These are phyloP conservation scores for Spinacia oleracea DNA, from an alignment of 179 eudicot species.

Conservation along the genomic window DNA sequence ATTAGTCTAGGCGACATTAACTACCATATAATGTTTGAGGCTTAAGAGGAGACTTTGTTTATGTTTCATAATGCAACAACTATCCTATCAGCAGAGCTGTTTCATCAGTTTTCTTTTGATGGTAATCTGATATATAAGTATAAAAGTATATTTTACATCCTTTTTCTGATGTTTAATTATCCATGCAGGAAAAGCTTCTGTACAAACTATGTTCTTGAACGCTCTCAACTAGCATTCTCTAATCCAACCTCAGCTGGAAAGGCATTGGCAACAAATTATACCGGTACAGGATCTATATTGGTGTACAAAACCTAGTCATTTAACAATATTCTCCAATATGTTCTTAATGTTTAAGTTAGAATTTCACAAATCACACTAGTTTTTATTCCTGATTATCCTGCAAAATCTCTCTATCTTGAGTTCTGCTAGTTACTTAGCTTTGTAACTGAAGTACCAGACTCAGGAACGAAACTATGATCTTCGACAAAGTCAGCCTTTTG, in stretches of 20 bases:
- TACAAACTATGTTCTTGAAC: conserved; percentile 32
- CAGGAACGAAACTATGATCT: background rate
- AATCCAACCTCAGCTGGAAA: conserved; percentile 61
- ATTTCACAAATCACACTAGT: background rate
- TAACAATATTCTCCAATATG: background rate
- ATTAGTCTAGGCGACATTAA: background rate
- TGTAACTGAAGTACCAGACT: background rate
- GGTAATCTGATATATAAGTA: background rate
- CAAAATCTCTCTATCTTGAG: background rate
- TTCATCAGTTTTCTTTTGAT: background rate
- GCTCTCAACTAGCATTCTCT: conserved; percentile 53
- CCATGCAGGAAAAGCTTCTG: conserved; percentile 51
- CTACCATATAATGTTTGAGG: background rate
- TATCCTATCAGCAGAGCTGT: background rate
- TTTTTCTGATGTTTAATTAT: background rate
- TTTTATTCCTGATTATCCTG: background rate
- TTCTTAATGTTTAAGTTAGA: background rate
- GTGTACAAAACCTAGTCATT: conserved; percentile 43
- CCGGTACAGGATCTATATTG: conserved; percentile 48
- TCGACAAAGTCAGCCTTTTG: too few species aligned
- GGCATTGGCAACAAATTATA: conserved; percentile 47
- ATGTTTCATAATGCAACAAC: background rate
- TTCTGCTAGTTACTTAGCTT: background rate
- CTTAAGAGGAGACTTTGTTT: background rate
- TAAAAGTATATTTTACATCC: background rate